phyloP scores from a whole-genome alignment of 257 asterid genomes.

The Solanum sparsipilum region DNA sequence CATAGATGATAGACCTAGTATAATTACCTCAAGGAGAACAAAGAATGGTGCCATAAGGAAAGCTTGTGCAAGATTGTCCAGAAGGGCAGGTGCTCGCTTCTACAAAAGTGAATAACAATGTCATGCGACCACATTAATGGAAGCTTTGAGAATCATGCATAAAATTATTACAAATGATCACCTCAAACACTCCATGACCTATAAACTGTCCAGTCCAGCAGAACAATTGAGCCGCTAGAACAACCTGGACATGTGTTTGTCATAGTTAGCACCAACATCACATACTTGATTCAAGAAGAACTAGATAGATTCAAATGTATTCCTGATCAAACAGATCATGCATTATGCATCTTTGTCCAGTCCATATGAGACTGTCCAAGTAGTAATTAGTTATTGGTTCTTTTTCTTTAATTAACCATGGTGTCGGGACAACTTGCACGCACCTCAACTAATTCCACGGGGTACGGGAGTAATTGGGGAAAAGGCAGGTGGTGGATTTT shows the following conservation, averaged over 20 bases:
- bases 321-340: background rate
- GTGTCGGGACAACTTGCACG: background rate
- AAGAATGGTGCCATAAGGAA: conserved; percentile 94
- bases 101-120: conserved; percentile 10
- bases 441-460: background rate
- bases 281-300: background rate
- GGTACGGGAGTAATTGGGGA: background rate
- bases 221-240: conserved; percentile 65
- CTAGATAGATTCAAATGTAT: background rate
- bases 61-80: conserved; percentile 91
- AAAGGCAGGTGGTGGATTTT: background rate
- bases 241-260: conserved; percentile 42
- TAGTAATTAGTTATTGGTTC: background rate
- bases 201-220: conserved; percentile 95
- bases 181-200: conserved; percentile 97
- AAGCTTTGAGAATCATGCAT: background rate
- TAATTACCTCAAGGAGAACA: conserved; percentile 75
- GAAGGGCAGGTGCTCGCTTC: conserved; percentile 98
- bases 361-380: background rate
- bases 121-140: background rate
- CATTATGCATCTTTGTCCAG: background rate
- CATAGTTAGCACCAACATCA: background rate
- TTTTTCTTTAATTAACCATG: background rate
- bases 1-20: background rate
- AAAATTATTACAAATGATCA: conserved; percentile 9